A percentile compares a stretch with the other conserved stretches of the same genome.
Conservation (phyloP, 768 basidiomycete species). For the Trametes meyenii region DNA sequence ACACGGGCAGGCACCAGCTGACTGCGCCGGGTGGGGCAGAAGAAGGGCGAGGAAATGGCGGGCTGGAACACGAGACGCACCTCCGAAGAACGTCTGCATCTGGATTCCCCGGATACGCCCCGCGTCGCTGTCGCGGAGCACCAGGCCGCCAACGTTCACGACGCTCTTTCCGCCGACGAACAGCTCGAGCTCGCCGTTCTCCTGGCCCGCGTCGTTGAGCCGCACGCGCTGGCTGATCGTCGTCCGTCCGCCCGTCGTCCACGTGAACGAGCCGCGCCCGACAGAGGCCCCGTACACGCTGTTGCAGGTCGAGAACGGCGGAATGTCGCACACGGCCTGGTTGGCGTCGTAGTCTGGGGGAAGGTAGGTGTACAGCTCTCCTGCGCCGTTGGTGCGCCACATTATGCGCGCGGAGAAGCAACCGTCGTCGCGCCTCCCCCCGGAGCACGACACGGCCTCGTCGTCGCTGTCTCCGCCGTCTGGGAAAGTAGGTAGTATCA, state of each 20-base stretch:
- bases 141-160: slow-evolving; percentile 56
- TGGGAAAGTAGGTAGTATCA: slow-evolving; percentile 25
- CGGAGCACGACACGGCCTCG: slow-evolving; percentile 61
- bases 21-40: background rate
- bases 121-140: slow-evolving; percentile 50
- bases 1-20: slow-evolving; percentile 7
- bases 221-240: slow-evolving; percentile 68
- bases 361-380: slow-evolving; percentile 50
- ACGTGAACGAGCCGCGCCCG: slow-evolving; percentile 69
- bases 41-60: background rate
- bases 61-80: slow-evolving; percentile 35
- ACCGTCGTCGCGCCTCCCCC: slow-evolving; percentile 57
- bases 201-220: slow-evolving; percentile 70
- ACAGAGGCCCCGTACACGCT: slow-evolving; percentile 66
- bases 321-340: slow-evolving; percentile 50
- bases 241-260: slow-evolving; percentile 65
- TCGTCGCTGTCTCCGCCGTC: slow-evolving; percentile 59
- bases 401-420: slow-evolving; percentile 75
- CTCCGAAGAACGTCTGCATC: slow-evolving; percentile 82
- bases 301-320: slow-evolving; percentile 59
- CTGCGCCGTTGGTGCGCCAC: slow-evolving; percentile 56
- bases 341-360: slow-evolving; percentile 52
- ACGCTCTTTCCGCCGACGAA: slow-evolving; percentile 68
- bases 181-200: slow-evolving; percentile 73
- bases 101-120: slow-evolving; percentile 70